A percentile compares a stretch with the other conserved stretches of the same genome.
phyloP scores from a whole-genome alignment of 108 stramenopile species.

The Epipyxis sp. region DNA sequence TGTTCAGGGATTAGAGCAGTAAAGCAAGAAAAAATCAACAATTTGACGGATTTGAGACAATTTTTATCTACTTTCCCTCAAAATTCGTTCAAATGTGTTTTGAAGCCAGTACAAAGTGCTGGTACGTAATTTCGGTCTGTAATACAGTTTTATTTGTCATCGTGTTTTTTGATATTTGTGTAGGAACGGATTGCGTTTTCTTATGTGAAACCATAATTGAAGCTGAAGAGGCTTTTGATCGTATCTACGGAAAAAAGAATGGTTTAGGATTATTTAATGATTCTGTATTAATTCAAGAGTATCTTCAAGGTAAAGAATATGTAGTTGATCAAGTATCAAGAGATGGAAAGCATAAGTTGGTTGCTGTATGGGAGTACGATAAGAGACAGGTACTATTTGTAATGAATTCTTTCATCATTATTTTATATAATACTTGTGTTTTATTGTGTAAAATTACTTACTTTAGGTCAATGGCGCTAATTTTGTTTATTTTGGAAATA shows the following conservation, averaged over 20 bases:
- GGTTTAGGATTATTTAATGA: slow-evolving; percentile 10
- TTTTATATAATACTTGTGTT: no score
- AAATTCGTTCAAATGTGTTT: neutral
- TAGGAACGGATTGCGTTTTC: neutral
- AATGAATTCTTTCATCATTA: no score
- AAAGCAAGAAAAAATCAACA: slow-evolving; percentile 1
- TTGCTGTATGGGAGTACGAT: slow-evolving; percentile 18
- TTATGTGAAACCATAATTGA: slow-evolving; percentile 2
- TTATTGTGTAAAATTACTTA: no score
- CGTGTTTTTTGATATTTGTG: no score
- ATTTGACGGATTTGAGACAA: neutral
- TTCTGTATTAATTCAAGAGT: slow-evolving; percentile 9
- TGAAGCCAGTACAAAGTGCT: slow-evolving; percentile 6
- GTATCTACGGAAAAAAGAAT: slow-evolving; percentile 4
- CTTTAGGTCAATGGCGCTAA: no score
- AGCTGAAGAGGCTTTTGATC: neutral
- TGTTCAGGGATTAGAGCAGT: slow-evolving; percentile 13
- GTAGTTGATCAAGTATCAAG: slow-evolving; percentile 1
- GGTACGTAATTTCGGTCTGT: no score
- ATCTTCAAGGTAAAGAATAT: neutral
- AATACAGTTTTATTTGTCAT: no score
- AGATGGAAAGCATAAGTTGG: slow-evolving; percentile 16
- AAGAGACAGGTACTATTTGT: neutral
- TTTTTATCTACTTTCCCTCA: neutral
- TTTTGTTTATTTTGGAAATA: slow-evolving; percentile 69